phyloP scores from a whole-genome alignment of 176 grass and related monocot genomes.

The Aegilops umbellulata region DNA sequence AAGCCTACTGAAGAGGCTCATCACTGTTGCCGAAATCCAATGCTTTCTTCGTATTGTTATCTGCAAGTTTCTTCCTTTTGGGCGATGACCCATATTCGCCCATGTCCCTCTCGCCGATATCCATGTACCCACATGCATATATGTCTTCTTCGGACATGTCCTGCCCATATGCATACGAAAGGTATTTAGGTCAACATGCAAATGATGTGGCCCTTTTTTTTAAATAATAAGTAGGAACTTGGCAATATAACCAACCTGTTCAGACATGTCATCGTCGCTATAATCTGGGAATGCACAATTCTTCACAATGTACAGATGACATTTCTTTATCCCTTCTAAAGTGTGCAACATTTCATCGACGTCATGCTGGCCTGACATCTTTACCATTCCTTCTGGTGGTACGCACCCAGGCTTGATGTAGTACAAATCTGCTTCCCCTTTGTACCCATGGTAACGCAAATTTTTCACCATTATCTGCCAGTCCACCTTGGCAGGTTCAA shows the following conservation, averaged over 20 bases:
- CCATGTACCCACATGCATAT: no score
- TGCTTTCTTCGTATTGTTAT: no score
- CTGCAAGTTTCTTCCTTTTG: no score
- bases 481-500: background rate
- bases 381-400: background rate
- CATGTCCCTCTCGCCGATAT: no score
- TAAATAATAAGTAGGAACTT: no score
- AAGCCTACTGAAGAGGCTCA: no score
- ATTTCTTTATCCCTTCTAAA: background rate
- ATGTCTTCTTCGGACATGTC: no score
- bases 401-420: background rate
- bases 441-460: background rate
- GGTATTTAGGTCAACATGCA: no score
- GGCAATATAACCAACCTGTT: background rate
- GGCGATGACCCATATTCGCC: no score
- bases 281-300: background rate
- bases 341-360: background rate
- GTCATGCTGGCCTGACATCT: background rate
- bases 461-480: background rate
- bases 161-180: no score
- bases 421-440: background rate
- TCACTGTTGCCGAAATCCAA: no score
- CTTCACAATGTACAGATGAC: background rate
- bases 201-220: no score
- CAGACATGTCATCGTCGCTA: background rate